Evolutionary conservation across 768 basidiomycete species (phyloP), one percentile per base, ranked within the genome.

Genomic region (Pleurotus giganteus): DNA sequence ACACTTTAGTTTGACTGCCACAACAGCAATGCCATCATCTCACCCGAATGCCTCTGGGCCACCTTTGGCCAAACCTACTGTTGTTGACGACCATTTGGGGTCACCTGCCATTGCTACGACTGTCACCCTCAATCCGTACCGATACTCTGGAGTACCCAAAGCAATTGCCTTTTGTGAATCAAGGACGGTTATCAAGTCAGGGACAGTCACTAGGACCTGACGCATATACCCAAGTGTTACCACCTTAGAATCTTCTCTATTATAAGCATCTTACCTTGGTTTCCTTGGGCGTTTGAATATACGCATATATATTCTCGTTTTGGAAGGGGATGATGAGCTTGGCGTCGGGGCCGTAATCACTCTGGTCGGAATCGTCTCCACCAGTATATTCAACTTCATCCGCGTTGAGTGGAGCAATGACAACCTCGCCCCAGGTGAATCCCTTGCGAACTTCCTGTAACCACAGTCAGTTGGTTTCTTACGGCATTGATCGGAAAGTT

Each of bases 111-210:
- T 17, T 19, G 52, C 52, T 7, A 53, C 43, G 27, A 53, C 52
- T 15, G 52, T 53, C n/a, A 53, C 52, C n/a, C 52, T 13, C 7
- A 53, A 39, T 19, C 52, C 52, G 24, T 53, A 53, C n/a, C 39
- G 27, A 43, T 53, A 83, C 29, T 86, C 79, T 21, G 77, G 86
- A 1, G 84, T 85, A 12, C 86, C 85, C 6, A 88, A 69, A 27
- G 83, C 80, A 3, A 76, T 71, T 0, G 85, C 86, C 54, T 71
- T 82, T 58, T 84, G 83, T 19, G 82, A 78, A 58, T 88, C 85
- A 9, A 87, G 66, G 9, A 87, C 79, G 0, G 79, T 72, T 52
- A 88, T 84, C 23, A 88, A 72, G 64, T 88, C 86, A 3, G 86
- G 86, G 9, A 88, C 86, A 29, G 76, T 74, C 28, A 77, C 80